These are phyloP conservation scores for Saccharomycopsis fibuligera DNA, from an alignment of 805 yeast species.

Conservation along the genomic window DNA sequence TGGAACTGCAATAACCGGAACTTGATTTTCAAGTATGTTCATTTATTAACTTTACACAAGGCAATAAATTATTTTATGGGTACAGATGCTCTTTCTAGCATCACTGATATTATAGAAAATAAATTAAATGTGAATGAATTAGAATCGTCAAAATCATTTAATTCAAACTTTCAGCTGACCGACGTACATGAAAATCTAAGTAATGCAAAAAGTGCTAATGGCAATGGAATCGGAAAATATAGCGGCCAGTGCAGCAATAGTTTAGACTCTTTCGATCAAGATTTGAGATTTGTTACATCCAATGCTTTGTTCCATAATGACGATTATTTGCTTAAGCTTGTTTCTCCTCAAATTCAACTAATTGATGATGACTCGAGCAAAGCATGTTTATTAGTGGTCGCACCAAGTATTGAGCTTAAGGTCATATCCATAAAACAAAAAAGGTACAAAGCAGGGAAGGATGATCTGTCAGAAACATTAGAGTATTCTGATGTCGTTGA, in stretches of 20 bases:
- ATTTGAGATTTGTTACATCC: conserved; percentile 37
- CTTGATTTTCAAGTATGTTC: conserved; percentile 52
- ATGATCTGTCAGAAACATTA: conserved; percentile 32
- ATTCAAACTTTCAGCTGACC: too few species aligned
- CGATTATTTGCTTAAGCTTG: conserved; percentile 58
- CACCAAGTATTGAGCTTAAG: conserved; percentile 65
- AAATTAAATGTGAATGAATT: conserved; percentile 24
- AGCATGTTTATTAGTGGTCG: conserved; percentile 60
- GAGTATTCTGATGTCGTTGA: conserved; percentile 39
- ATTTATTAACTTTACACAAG: conserved; percentile 39
- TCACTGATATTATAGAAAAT: conserved; percentile 43
- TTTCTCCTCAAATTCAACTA: conserved; percentile 80
- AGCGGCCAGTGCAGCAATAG: conserved; percentile 24
- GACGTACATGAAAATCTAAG: too few species aligned
- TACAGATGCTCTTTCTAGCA: conserved; percentile 42
- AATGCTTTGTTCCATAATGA: conserved; percentile 36
- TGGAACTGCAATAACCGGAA: conserved; percentile 75
- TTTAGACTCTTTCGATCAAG: conserved; percentile 44
- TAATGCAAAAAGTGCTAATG: background rate
- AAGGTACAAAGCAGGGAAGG: conserved; percentile 27
- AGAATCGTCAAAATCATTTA: background rate
- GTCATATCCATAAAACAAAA: conserved; percentile 57
- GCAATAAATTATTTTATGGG: conserved; percentile 39
- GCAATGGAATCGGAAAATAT: background rate
- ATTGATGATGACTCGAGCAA: conserved; percentile 45